Percentiles rank a stretch among this genome's conserved stretches.
Conservation (phyloP, 441 rosid genomes). For the Populus hybrid region DNA sequence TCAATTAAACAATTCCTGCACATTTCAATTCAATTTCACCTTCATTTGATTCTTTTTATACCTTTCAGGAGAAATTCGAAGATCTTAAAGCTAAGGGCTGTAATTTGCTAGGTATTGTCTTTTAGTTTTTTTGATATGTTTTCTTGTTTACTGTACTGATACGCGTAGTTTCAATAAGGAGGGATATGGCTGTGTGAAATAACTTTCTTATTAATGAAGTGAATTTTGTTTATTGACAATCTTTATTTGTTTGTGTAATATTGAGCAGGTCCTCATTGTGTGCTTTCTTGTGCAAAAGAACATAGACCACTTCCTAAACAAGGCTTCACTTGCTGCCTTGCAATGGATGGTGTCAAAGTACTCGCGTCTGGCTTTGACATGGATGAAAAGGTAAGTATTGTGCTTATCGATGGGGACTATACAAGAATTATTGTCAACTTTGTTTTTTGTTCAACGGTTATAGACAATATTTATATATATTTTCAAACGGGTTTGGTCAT, state of each 20-base stretch:
- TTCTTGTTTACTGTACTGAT: background rate
- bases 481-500: background rate
- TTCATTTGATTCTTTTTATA: background rate
- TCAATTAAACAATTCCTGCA: background rate
- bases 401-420: background rate
- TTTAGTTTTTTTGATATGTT: background rate
- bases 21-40: background rate
- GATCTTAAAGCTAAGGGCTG: constrained; percentile 86
- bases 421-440: background rate
- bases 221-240: constrained; percentile 2
- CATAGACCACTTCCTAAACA: constrained; percentile 66
- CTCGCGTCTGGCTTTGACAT: constrained; percentile 85
- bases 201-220: background rate
- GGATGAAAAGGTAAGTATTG: constrained; percentile 70
- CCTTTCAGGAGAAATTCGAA: constrained; percentile 81
- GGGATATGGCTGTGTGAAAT: background rate
- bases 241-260: constrained; percentile 5
- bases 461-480: no score
- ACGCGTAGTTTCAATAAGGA: background rate
- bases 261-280: constrained; percentile 85
- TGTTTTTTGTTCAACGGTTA: background rate
- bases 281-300: constrained; percentile 87
- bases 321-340: constrained; percentile 90
- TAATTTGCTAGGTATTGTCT: constrained; percentile 65
- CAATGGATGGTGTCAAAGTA: constrained; percentile 90